Evolutionary conservation across 2,329 filamentous ascomycete genomes (phyloP).

Genomic region (Monilinia fructigena): DNA sequence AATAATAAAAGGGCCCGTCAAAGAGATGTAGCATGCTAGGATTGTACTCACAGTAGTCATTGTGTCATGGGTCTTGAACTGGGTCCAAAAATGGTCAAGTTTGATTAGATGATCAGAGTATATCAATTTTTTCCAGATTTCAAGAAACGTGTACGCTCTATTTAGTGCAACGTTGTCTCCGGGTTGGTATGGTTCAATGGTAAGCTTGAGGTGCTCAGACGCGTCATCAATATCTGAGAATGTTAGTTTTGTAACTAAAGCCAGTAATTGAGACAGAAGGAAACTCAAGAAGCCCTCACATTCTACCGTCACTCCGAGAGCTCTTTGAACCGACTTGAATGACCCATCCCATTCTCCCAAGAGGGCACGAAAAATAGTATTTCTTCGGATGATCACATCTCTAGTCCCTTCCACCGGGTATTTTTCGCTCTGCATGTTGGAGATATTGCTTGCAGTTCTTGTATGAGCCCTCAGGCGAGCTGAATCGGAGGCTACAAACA

Average conservation of each 20-base stretch:
- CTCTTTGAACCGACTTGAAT: not conserved
- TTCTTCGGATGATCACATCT: constrained; percentile 10
- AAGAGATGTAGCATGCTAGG: not conserved
- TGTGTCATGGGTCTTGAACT: constrained; percentile 11
- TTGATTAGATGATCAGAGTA: constrained; percentile 14
- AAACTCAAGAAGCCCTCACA: not conserved
- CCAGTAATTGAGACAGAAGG: not conserved
- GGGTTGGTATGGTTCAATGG: constrained; percentile 4
- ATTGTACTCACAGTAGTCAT: constrained; percentile 1
- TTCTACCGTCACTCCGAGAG: constrained; percentile 11
- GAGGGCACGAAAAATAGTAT: constrained; percentile 6
- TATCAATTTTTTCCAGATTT: constrained; percentile 15
- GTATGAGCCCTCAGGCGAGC: constrained; percentile 27
- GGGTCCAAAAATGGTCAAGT: constrained; percentile 10
- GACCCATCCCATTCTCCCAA: constrained; percentile 8
- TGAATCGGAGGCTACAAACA: constrained; percentile 20
- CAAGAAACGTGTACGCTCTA: constrained; percentile 2
- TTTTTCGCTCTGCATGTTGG: not conserved
- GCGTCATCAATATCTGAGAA: constrained; percentile 3
- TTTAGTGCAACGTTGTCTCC: constrained; percentile 10
- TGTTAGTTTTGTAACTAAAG: not conserved
- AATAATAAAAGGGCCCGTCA: not conserved
- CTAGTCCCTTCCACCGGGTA: not conserved
- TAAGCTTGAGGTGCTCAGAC: constrained; percentile 6
- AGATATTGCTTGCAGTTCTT: constrained; percentile 30